Conservation (phyloP, 2,329 filamentous ascomycete genomes). For the Zopfia rhizophila region DNA sequence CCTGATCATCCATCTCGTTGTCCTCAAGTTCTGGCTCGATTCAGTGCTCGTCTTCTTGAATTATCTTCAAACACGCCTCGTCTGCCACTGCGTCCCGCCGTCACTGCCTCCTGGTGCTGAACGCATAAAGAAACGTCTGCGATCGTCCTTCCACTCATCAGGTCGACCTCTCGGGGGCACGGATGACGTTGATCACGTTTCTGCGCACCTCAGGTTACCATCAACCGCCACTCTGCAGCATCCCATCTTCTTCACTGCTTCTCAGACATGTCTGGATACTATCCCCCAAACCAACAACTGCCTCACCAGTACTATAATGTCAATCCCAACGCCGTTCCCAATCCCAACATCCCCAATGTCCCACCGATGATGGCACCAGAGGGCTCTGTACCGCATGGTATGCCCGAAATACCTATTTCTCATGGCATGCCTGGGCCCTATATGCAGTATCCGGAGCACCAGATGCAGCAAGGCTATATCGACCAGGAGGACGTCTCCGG, state of each 20-base stretch:
- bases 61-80: slow-evolving; percentile 27
- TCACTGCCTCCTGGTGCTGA: slow-evolving; percentile 40
- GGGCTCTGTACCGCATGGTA: slow-evolving; percentile 36
- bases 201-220: slow-evolving; percentile 39
- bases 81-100: slow-evolving; percentile 28
- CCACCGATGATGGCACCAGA: slow-evolving; percentile 43
- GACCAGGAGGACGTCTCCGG: slow-evolving; percentile 47
- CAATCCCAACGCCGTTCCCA: slow-evolving; percentile 39
- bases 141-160: slow-evolving; percentile 47
- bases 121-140: slow-evolving; percentile 40
- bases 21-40: slow-evolving; percentile 37
- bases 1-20: slow-evolving; percentile 38
- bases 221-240: slow-evolving; percentile 32
- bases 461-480: slow-evolving; percentile 43
- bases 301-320: slow-evolving; percentile 50
- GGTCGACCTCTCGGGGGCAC: slow-evolving; percentile 30
- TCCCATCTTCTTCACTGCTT: slow-evolving; percentile 21
- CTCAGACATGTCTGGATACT: slow-evolving; percentile 51
- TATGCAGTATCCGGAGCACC: slow-evolving; percentile 43
- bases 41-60: slow-evolving; percentile 26
- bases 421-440: slow-evolving; percentile 41
- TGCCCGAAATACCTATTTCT: slow-evolving; percentile 45
- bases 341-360: slow-evolving; percentile 35
- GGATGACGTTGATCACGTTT: slow-evolving; percentile 52
- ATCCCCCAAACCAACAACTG: slow-evolving; percentile 43